Percentiles rank a stretch among this genome's conserved stretches.
phyloP scores from a whole-genome alignment of 305 asterid species.

The Plantago lanceolata region DNA sequence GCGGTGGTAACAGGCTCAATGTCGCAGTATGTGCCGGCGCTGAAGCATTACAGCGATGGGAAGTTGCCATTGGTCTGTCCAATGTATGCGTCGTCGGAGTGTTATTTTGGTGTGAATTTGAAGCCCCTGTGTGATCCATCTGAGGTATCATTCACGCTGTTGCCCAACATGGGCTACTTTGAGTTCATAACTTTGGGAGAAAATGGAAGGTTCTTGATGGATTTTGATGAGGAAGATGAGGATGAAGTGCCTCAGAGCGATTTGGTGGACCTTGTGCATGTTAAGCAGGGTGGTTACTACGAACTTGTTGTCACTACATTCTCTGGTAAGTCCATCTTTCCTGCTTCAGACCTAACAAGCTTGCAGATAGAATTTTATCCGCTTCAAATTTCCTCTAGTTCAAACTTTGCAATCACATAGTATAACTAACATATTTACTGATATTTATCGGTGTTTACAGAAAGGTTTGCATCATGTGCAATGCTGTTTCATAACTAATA shows the following conservation, averaged over 20 bases:
- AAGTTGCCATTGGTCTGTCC: conserved; percentile 60
- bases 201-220: conserved; percentile 40
- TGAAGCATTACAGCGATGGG: conserved; percentile 53
- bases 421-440: not conserved
- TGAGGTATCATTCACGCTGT: conserved; percentile 57
- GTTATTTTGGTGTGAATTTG: conserved; percentile 66
- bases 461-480: not conserved
- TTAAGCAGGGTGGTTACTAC: conserved; percentile 50
- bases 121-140: conserved; percentile 53
- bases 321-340: conserved; percentile 39
- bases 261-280: conserved; percentile 61
- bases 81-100: conserved; percentile 74
- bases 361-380: not conserved
- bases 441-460: not conserved
- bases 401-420: not conserved
- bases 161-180: conserved; percentile 71
- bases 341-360: not conserved
- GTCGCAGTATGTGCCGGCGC: conserved; percentile 72
- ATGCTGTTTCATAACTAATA: not conserved
- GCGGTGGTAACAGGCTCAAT: conserved; percentile 77
- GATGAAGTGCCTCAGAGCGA: conserved; percentile 32
- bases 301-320: conserved; percentile 74
- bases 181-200: conserved; percentile 66
- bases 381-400: not conserved
- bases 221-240: conserved; percentile 49